A percentile compares a stretch with the other conserved stretches of the same genome.
phyloP scores from a whole-genome alignment of 179 eudicot genomes.

The Beta corolliflora region DNA sequence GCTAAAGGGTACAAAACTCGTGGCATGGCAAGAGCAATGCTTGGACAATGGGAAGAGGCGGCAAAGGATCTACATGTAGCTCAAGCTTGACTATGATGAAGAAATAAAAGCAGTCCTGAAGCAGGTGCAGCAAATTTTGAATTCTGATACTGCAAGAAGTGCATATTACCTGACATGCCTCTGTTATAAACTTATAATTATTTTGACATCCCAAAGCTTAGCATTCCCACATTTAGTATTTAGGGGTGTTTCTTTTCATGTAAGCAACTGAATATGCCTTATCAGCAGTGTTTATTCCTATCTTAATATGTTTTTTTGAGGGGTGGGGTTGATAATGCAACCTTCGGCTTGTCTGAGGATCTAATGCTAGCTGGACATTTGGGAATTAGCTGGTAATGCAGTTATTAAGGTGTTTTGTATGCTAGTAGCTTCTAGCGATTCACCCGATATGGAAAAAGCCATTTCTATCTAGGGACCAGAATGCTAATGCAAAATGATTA shows the following conservation, averaged over 20 bases:
- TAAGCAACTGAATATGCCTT: background rate
- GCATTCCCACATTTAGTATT: background rate
- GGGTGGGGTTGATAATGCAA: background rate
- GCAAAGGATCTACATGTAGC: constrained; percentile 98
- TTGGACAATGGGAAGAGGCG: constrained; percentile 93
- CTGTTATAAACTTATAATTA: background rate
- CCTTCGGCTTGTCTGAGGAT: background rate
- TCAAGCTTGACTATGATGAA: constrained; percentile 86
- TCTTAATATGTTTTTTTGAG: background rate
- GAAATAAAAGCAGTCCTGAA: constrained; percentile 74
- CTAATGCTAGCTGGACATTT: background rate
- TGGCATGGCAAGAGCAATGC: constrained; percentile 91
- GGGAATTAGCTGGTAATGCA: background rate
- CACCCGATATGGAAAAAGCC: background rate
- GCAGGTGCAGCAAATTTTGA: constrained; percentile 48
- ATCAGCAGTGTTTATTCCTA: background rate
- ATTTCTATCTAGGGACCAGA: background rate
- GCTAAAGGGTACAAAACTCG: constrained; percentile 93
- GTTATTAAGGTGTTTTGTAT: background rate
- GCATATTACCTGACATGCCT: background rate
- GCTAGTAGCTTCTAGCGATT: background rate
- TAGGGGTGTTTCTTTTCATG: background rate
- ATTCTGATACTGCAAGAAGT: too few relatives aligned
- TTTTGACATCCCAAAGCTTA: background rate
- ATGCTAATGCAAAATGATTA: constrained; percentile 2